These are phyloP conservation scores for Salix viminalis DNA, from an alignment of 345 rosid species.

Conservation along the genomic window DNA sequence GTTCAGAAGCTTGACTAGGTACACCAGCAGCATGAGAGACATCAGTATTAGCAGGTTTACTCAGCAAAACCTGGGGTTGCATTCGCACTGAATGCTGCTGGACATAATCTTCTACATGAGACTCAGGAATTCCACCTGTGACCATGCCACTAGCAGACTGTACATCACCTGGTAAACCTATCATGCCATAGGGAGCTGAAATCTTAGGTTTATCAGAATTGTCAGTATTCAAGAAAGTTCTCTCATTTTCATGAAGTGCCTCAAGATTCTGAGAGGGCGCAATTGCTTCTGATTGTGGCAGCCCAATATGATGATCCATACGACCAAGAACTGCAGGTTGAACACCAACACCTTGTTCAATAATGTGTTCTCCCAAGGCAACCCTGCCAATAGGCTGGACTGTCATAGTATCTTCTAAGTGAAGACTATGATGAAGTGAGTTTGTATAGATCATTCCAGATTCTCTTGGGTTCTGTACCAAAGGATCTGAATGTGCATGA, in stretches of 20 bases:
- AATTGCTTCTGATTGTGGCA: conserved; percentile 24
- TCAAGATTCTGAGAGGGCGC: conserved; percentile 28
- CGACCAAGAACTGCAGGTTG: conserved; percentile 25
- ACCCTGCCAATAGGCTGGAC: conserved; percentile 24
- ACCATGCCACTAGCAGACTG: conserved; percentile 27
- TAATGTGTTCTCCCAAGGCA: conserved; percentile 29
- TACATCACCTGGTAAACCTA: conserved; percentile 24
- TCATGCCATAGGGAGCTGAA: conserved; percentile 24
- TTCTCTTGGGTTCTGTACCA: conserved; percentile 37
- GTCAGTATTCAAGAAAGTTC: conserved; percentile 13
- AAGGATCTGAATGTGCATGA: conserved; percentile 63
- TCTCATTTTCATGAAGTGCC: conserved; percentile 23
- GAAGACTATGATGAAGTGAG: conserved; percentile 46
- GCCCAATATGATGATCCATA: conserved; percentile 31
- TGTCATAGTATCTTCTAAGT: conserved; percentile 31
- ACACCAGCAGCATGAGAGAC: conserved; percentile 20
- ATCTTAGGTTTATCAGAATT: conserved; percentile 29
- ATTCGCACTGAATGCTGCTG: conserved; percentile 23
- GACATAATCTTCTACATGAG: conserved; percentile 26
- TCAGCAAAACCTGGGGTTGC: conserved; percentile 22
- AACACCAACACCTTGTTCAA: conserved; percentile 35
- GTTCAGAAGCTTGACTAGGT: conserved; percentile 35
- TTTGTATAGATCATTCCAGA: conserved; percentile 19
- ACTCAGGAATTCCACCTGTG: conserved; percentile 21
- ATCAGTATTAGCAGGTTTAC: conserved; percentile 22